Evolutionary conservation across 345 rosid genomes (phyloP), one percentile per base, ranked within the genome.

Genomic region (Turnera subulata): DNA sequence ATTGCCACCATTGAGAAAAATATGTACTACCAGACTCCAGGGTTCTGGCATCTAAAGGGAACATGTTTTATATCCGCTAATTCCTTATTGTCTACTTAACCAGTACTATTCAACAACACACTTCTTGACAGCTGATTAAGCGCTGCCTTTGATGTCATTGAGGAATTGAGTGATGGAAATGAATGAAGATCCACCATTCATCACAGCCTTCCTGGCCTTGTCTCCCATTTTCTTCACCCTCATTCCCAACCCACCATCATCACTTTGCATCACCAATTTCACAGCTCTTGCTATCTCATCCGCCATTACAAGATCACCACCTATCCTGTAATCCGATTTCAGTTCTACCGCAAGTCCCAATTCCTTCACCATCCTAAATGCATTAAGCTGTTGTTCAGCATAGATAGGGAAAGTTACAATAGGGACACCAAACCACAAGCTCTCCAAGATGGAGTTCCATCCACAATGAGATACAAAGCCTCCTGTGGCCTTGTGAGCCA

Each of bases 301-400:
- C 6, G 42, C 53, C 44, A 11, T 46, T 32, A 59, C 51, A 1
- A 47, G 29, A 37, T 47, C 61, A 17, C 5, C n/a, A 12, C 21
- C 29, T 12, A 13, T 2, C 40, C 32, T 24, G 2, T 22, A 23
- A 25, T 40, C 55, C 46, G 25, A 24, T 6, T 22, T 61, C 56
- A 61, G 22, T 56, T 50, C 21, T 61, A n/a, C n/a, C n/a, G n/a
- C n/a, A n/a, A n/a, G n/a, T n/a, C n/a, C n/a, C n/a, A n/a, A n/a
- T n/a, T n/a, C 65, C 55, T 42, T 61, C 49, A 38, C 65, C 56
- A 61, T 7, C 39, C 6, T 12, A 12, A 50, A 49, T 11, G 65
- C 65, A 50, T 50, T 61, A 9, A 50, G 37, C 26, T 61, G 55
- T 14, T 61, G 56, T 17, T 61, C 65, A 10, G 56, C 65, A n/a